phyloP scores from a whole-genome alignment of 2,329 filamentous ascomycete species.

The Venturia effusa region DNA sequence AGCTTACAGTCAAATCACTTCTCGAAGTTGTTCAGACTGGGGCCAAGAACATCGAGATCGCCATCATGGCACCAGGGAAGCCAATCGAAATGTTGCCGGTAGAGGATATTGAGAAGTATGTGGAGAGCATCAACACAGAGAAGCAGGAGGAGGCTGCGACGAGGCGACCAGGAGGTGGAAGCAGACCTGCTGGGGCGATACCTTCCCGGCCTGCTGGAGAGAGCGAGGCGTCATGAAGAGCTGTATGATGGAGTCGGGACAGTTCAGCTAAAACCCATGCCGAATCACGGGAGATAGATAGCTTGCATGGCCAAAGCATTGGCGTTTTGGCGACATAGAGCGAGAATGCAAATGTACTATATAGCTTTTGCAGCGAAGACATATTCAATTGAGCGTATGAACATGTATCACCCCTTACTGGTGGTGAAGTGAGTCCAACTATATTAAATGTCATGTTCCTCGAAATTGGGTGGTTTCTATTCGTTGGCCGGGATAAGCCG shows the following conservation, averaged over 20 bases:
- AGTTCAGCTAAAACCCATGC: not conserved
- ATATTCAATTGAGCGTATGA: not conserved
- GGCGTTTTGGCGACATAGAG: constrained; percentile 2
- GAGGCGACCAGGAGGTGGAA: constrained; percentile 54
- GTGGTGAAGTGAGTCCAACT: not conserved
- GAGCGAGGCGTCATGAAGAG: not conserved
- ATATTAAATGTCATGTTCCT: not conserved
- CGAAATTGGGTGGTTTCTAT: not conserved
- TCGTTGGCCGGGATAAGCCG: not conserved
- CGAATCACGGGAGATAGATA: not conserved
- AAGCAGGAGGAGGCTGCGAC: constrained; percentile 98
- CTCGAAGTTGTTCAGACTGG: constrained; percentile 97
- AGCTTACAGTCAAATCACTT: constrained; percentile 94
- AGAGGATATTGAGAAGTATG: constrained; percentile 92
- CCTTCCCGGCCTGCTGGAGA: constrained; percentile 6
- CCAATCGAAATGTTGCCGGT: constrained; percentile 84
- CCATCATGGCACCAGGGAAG: constrained; percentile 92
- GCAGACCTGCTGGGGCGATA: constrained; percentile 1
- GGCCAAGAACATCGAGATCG: constrained; percentile 99
- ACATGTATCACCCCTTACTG: not conserved
- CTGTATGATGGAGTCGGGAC: not conserved
- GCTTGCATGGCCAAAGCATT: constrained; percentile 1
- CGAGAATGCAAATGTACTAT: constrained; percentile 2
- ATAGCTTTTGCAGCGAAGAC: constrained; percentile 3
- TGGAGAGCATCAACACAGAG: constrained; percentile 98